Evolutionary conservation across 108 stramenopile genomes (phyloP).

Genomic region (Bacterosira constricta): DNA sequence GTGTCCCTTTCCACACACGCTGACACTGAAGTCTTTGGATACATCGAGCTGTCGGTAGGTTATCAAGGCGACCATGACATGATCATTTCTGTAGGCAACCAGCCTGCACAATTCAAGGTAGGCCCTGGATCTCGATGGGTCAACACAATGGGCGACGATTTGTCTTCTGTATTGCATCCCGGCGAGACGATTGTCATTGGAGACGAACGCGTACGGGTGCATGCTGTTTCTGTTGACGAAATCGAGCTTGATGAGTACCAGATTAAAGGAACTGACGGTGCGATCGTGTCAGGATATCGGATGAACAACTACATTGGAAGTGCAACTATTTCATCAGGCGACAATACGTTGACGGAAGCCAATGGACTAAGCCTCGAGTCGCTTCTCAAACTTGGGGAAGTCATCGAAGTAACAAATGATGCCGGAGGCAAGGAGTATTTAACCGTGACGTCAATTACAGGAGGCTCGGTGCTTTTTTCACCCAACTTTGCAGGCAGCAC

Average conservation of each 20-base stretch:
- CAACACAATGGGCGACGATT: conserved; percentile 36
- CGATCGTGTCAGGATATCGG: conserved; percentile 30
- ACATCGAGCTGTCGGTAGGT: conserved; percentile 52
- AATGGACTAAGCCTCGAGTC: conserved; percentile 32
- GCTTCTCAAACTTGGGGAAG: conserved; percentile 27
- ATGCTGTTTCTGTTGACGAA: conserved; percentile 14
- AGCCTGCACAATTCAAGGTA: conserved; percentile 37
- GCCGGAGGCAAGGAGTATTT: conserved; percentile 18
- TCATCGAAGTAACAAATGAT: conserved; percentile 26
- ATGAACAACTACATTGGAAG: conserved; percentile 53
- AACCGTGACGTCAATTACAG: conserved; percentile 22
- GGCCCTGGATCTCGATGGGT: conserved; percentile 38
- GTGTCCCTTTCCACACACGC: conserved; percentile 35
- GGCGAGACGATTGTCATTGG: conserved; percentile 48
- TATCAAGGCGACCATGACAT: conserved; percentile 43
- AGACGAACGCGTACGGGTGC: conserved; percentile 30
- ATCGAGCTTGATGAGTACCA: conserved; percentile 51
- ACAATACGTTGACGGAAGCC: conserved; percentile 8
- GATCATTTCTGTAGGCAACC: conserved; percentile 29
- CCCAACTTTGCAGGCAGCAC: conserved; percentile 26
- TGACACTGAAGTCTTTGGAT: conserved; percentile 29
- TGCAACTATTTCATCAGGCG: conserved; percentile 32
- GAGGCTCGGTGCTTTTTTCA: conserved; percentile 24
- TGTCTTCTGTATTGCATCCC: conserved; percentile 31
- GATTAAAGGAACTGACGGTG: conserved; percentile 23